Percentiles rank a stretch among this genome's conserved stretches.
phyloP scores from a whole-genome alignment of 192 early-diverging fungal species.

The Cetraspora pellucida region DNA sequence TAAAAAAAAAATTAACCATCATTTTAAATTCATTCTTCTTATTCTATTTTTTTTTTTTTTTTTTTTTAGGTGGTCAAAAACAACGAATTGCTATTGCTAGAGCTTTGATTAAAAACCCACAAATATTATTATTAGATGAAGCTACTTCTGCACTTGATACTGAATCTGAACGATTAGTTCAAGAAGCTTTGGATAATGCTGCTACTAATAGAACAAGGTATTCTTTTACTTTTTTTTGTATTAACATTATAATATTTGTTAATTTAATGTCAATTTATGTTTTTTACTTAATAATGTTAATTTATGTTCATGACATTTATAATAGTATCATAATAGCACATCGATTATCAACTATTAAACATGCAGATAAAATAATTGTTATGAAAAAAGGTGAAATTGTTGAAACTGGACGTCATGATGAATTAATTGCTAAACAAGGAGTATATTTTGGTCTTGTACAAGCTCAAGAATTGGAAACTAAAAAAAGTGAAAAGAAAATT shows the following conservation, averaged over 20 bases:
- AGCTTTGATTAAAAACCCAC: slow-evolving; percentile 76
- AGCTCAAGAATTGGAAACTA: slow-evolving; percentile 59
- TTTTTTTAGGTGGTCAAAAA: slow-evolving; percentile 49
- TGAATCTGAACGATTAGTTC: slow-evolving; percentile 64
- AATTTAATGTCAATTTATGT: too few relatives aligned
- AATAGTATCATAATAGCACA: background rate
- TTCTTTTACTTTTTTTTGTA: too few relatives aligned
- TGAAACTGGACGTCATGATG: slow-evolving; percentile 49
- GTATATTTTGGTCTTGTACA: slow-evolving; percentile 58
- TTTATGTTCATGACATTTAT: too few relatives aligned
- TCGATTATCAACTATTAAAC: slow-evolving; percentile 51
- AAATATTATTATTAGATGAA: slow-evolving; percentile 76
- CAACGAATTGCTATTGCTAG: slow-evolving; percentile 66
- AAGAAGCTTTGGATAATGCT: slow-evolving; percentile 62
- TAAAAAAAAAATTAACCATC: background rate
- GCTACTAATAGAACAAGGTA: slow-evolving; percentile 43
- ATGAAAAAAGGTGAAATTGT: slow-evolving; percentile 9
- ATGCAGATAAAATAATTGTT: slow-evolving; percentile 57
- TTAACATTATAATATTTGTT: too few relatives aligned
- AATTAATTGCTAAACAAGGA: slow-evolving; percentile 47
- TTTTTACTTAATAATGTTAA: too few relatives aligned
- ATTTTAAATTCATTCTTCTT: too few relatives aligned
- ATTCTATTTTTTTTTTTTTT: too few relatives aligned
- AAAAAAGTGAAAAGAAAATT: slow-evolving; percentile 41
- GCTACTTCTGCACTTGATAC: slow-evolving; percentile 79